A percentile compares a stretch with the other conserved stretches of the same genome.
phyloP scores from a whole-genome alignment of 495 filamentous ascomycete genomes.

The Tuber aestivum region DNA sequence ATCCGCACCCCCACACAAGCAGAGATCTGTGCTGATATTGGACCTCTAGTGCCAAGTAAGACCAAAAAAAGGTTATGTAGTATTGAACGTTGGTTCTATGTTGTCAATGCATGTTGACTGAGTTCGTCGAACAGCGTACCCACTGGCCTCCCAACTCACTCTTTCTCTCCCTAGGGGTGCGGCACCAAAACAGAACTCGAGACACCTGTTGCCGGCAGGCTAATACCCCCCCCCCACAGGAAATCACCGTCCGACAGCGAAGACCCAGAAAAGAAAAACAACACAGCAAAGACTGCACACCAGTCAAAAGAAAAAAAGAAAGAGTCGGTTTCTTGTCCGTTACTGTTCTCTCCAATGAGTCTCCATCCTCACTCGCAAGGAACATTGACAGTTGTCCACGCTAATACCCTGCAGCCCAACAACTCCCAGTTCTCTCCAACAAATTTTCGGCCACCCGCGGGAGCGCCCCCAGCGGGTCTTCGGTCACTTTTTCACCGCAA shows the following conservation, averaged over 20 bases:
- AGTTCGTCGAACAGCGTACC: too few relatives aligned
- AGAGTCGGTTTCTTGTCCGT: background rate
- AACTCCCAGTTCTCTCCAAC: background rate
- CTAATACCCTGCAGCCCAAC: background rate
- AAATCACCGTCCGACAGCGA: background rate
- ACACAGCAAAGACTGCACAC: background rate
- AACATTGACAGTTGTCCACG: background rate
- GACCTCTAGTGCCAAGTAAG: fast-evolving
- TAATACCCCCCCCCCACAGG: too few relatives aligned
- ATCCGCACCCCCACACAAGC: background rate
- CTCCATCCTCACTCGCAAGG: background rate
- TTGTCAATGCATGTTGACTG: background rate
- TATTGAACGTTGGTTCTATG: background rate
- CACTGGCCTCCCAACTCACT: background rate
- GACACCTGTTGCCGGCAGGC: too few relatives aligned
- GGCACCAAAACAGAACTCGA: background rate
- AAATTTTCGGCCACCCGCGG: background rate
- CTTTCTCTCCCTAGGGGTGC: background rate
- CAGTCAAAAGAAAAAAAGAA: too few relatives aligned
- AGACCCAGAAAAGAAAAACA: background rate
- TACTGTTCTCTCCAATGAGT: background rate
- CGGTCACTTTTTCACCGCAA: background rate
- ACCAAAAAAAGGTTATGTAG: background rate
- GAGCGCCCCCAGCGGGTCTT: background rate
- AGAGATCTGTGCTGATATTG: background rate